Base-by-base conservation (phyloP, 2,329 filamentous ascomycete species). In the Penicillium capsulatum region DNA sequence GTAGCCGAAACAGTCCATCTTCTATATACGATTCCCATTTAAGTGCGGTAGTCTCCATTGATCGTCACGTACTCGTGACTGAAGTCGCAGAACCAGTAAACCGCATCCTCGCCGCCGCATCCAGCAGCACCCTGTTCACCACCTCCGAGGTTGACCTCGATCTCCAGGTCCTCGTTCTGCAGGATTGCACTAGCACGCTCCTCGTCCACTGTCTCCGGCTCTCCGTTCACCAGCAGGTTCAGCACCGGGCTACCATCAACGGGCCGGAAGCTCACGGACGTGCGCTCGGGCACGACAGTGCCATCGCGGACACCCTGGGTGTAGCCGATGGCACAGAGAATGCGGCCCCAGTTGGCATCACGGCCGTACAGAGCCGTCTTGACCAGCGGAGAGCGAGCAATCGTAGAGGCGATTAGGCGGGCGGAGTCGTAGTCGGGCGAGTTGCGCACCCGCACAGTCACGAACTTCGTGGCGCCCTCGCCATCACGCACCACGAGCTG, bases 261-360 rank as follows among this genome's bases (percentile, higher is more conserved):
- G 1, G 80, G 79, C 7, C 79, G 67, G 59, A 83, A 83, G 51
- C 72, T 76, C 5, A 83, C 79, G 47, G 72, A 78, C 6, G 78
- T 82, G 32, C 70, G 68, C 34, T 71, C 64, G 1, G 78, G 77
- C 2, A 75, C 63, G 14, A 83, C 69, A 7, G 66, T 66, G 0
- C 63, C 65, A 1, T 58, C 51, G 22, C 38, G 67, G 54, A 76
- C 64, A 53, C 65, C 65, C 43, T 75, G 74, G 0, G 77, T 73
- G 62, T 97, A 97, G 3, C 92, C 92, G 3, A 90, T 89, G 1
- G 92, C 91, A 64, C 92, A 97, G 17, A 97, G 76, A 47, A 98
- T 94, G 38, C 92, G 88, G 22, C 92, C 92, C 92, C 92, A 98
- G 73, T 98, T 98, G 13, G 92, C 92, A 63, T 98, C 92, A 64